Conservation (phyloP, 2,329 filamentous ascomycete species). For the Tympanopsis confertula region DNA sequence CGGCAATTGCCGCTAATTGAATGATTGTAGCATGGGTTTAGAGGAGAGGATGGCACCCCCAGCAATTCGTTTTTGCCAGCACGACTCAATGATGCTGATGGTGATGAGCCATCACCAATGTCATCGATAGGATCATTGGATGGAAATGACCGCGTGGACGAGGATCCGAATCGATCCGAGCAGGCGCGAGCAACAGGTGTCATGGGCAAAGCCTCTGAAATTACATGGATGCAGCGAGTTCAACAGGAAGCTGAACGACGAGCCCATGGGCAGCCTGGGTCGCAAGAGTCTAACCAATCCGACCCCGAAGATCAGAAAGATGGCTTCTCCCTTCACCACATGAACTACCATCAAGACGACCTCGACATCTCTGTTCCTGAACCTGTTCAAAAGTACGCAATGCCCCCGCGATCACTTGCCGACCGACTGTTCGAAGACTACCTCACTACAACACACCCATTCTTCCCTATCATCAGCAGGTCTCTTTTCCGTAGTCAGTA, state of each 20-base stretch:
- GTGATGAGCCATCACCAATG: conserved; percentile 13
- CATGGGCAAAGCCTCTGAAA: conserved; percentile 30
- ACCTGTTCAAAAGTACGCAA: conserved; percentile 24
- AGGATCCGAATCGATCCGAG: conserved; percentile 23
- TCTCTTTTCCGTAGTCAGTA: conserved; percentile 25
- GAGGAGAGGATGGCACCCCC: no score
- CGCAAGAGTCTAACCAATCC: not conserved
- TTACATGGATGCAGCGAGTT: conserved; percentile 29
- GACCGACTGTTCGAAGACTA: conserved; percentile 27
- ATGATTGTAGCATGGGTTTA: no score
- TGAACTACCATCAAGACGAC: conserved; percentile 29
- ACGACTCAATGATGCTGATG: conserved; percentile 1
- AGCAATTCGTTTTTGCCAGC: no score
- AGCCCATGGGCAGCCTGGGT: conserved; percentile 2
- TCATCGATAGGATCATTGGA: conserved; percentile 27
- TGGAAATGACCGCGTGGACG: conserved; percentile 28
- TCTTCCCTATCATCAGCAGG: conserved; percentile 28
- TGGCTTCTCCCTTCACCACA: conserved; percentile 12
- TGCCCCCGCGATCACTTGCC: conserved; percentile 24
- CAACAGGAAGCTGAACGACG: conserved; percentile 21
- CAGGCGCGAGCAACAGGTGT: conserved; percentile 23
- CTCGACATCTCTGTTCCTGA: conserved; percentile 23
- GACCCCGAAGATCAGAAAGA: not conserved
- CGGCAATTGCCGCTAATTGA: no score
- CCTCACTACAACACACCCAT: conserved; percentile 24